These are phyloP conservation scores for Sisymbrium altissimum DNA, from an alignment of 345 rosid species.

Conservation along the genomic window DNA sequence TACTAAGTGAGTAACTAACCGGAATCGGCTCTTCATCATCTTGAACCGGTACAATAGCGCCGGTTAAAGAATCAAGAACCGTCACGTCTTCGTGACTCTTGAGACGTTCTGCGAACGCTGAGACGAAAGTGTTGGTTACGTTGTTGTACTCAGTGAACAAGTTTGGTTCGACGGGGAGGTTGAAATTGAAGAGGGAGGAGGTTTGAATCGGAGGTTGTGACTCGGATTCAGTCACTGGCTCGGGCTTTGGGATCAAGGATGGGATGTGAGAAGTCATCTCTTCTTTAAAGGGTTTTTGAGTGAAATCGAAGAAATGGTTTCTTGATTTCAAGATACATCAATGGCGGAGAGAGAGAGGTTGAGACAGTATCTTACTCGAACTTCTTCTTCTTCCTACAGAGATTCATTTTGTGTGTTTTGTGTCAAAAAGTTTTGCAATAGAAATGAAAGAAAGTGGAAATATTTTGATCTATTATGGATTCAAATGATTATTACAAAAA, in stretches of 20 bases:
- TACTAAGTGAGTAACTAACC: neutral
- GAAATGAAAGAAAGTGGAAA: rapidly evolving
- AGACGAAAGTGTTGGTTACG: conserved; percentile 52
- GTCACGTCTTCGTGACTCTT: conserved; percentile 37
- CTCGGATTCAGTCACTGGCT: neutral
- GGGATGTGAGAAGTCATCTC: neutral
- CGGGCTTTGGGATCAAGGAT: conserved; percentile 6
- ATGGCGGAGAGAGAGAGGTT: neutral
- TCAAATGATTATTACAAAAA: neutral
- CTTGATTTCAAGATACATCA: neutral
- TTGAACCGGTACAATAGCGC: conserved; percentile 52
- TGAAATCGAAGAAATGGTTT: neutral
- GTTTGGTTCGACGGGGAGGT: neutral
- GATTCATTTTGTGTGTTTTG: neutral
- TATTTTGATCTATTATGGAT: neutral
- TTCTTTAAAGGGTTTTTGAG: neutral
- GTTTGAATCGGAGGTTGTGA: neutral
- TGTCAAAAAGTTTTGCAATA: neutral
- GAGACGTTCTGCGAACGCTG: conserved; percentile 52
- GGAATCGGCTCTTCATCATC: conserved; percentile 24
- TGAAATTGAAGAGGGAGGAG: neutral
- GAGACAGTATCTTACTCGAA: neutral
- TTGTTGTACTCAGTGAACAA: conserved; percentile 50
- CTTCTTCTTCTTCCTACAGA: neutral
- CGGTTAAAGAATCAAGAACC: conserved; percentile 44